A percentile compares a stretch with the other conserved stretches of the same genome.
Conservation (phyloP, 2,329 filamentous ascomycete species). For the Colletotrichum orbiculare region DNA sequence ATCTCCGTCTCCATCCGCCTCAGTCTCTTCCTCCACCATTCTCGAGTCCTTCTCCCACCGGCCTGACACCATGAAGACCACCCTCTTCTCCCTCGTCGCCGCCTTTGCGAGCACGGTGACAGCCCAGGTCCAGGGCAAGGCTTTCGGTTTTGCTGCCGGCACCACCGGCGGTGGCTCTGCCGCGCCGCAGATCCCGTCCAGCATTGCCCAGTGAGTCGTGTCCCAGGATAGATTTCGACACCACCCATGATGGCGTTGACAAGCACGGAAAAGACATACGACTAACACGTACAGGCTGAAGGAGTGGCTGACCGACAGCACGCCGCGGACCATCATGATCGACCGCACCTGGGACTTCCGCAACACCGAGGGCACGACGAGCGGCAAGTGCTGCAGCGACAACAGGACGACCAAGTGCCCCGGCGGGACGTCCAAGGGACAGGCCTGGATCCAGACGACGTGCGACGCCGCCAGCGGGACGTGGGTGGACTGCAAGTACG, state of each 20-base stretch:
- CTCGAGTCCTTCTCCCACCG: not conserved
- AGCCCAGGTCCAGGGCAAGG: conserved; percentile 43
- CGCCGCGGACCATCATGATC: conserved; percentile 50
- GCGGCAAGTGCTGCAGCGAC: conserved; percentile 42
- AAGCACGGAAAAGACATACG: no score
- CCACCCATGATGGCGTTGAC: conserved; percentile 17
- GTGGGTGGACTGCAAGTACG: conserved; percentile 41
- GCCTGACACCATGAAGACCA: conserved; percentile 20
- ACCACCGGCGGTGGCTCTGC: conserved; percentile 64
- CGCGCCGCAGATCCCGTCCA: conserved; percentile 51
- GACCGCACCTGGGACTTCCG: conserved; percentile 45
- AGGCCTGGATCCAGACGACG: conserved; percentile 42
- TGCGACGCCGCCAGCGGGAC: conserved; percentile 39
- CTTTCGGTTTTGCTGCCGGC: conserved; percentile 48
- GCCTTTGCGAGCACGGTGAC: conserved; percentile 38
- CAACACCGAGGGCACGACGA: conserved; percentile 40
- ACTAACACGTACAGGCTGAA: conserved; percentile 44
- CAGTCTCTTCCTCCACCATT: not conserved
- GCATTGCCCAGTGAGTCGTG: conserved; percentile 39
- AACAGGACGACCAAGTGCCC: conserved; percentile 43
- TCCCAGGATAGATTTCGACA: conserved; percentile 48
- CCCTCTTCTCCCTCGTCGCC: conserved; percentile 36
- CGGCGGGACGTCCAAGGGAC: conserved; percentile 37
- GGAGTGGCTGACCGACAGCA: conserved; percentile 42
- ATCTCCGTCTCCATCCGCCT: not conserved